Base-by-base conservation (phyloP, 768 basidiomycete species). In the Tricholoma terreum region DNA sequence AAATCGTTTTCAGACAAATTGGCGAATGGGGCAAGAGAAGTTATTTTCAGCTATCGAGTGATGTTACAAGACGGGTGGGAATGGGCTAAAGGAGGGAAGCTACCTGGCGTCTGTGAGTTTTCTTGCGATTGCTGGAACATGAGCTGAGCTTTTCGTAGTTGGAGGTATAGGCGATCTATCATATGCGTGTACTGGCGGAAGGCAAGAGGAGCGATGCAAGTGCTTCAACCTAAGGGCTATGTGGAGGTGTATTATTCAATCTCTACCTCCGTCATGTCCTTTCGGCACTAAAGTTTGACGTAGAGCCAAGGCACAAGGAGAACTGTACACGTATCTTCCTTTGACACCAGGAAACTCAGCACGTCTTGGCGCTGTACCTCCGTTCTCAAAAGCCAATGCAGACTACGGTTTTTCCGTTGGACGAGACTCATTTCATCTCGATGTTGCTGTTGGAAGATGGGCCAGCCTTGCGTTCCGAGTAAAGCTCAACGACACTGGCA, bases 41-140 rank as follows among this genome's bases (percentile, higher is more conserved):
- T 82, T 2, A 60, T 84, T 0, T 74, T 88, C 64, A 79, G 83
- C 57, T 92, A 90, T 65, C 79, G 84, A 2, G 77, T 89, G 67
- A 83, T 84, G 79, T 79, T 90, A 49, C 70, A 84, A 56, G 65
- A 73, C 0, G 84, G 75, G 1, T 90, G 85, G 80, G 78, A 82
- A 35, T 90, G 84, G 79, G 77, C 73, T n/a, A 85, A 84, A 63
- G 89, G 89, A 27, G 89, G 89, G 1, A 92, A 92, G 65, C 73
- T 90, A 14, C 88, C 89, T 31, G 89, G 89, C 10, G 69, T 87
- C 14, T 87, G 85, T 84, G 60, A 63, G 87, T 75, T 14, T 50
- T 14, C 7, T 19, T n/a, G 10, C 4, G n/a, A 11, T 15, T 15
- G 10, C 31, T 35, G 21, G 10, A 6, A 22, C n/a, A 8, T 7